Evolutionary conservation across 306 rosid genomes (phyloP), one percentile per base, ranked within the genome.

Genomic region (Boehmeria nivea): DNA sequence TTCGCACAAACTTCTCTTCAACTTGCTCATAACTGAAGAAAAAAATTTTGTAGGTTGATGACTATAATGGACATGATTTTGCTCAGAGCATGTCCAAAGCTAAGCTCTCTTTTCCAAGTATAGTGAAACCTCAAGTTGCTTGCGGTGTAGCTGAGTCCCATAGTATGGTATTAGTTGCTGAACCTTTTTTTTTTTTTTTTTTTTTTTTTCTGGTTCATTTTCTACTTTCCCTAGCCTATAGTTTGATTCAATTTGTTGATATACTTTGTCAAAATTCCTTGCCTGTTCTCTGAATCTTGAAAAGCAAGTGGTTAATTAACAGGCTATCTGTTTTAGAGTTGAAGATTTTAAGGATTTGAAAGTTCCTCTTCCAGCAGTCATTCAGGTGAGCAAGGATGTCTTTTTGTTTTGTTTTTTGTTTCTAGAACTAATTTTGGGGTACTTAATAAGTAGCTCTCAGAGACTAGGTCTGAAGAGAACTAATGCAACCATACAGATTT

Each of bases 61-160:
- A 67, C 53, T 87, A 78, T 63, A 65, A 70, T 14, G 68, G 75
- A 62, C 68, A 72, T 53, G 67, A 76, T 79, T 70, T 80, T 59
- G 47, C 50, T 23, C 64, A 71, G 51, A 75, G 66, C 64, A 61
- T 91, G 34, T 68, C 78, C 19, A 72, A 71, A 63, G 87, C 94
- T 57, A 76, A 70, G 53, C 49, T 91, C 71, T 59, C 79, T 68
- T 81, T 84, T 68, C 98, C 98, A 6, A 70, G 87, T 50, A 87
- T 91, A 33, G 86, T 84, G 71, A 91, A 91, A 78, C 95, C 98
- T n/a, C 80, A 84, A 72, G 89, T 84, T 80, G 94, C 98, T 60
- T 87, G 98, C 65, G 96, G 98, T 45, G 83, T 84, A 40, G 69
- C 87, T 47, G 76, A 78, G 65, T 88, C 96, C 40, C 98, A 91